Conservation (phyloP, 2,329 filamentous ascomycete species). For the Colletotrichum tanaceti region DNA sequence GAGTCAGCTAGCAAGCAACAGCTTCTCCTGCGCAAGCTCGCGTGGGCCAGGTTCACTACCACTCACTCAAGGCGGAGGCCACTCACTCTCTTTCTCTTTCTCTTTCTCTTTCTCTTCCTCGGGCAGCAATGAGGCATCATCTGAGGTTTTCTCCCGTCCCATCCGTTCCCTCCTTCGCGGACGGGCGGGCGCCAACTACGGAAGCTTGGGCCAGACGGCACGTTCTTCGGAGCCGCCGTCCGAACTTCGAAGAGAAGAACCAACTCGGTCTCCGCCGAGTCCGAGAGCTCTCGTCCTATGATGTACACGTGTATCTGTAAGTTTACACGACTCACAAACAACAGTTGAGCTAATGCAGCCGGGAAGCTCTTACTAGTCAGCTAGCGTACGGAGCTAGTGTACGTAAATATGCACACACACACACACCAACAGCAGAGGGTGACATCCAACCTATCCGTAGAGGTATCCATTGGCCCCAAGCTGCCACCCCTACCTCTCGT, state of each 20-base stretch:
- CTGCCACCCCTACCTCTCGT: constrained; percentile 31
- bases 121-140: not conserved
- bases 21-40: not conserved
- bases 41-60: not conserved
- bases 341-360: constrained; percentile 6
- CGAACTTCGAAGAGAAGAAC: too few relatives aligned
- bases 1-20: not conserved
- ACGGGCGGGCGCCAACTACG: constrained; percentile 2
- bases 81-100: not conserved
- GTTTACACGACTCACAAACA: too few relatives aligned
- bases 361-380: too few relatives aligned
- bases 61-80: not conserved
- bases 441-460: constrained; percentile 30
- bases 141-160: not conserved
- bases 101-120: too few relatives aligned
- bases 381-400: too few relatives aligned
- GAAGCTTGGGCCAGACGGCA: not conserved
- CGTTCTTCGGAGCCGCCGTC: too few relatives aligned
- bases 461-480: constrained; percentile 30
- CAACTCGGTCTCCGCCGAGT: too few relatives aligned
- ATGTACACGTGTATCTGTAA: too few relatives aligned
- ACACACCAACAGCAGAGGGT: constrained; percentile 11
- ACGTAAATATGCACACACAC: not conserved
- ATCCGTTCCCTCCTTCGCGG: constrained; percentile 2
- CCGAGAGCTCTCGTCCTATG: too few relatives aligned